Conservation (phyloP, 352 stramenopile genomes). For the Phytophthora meadii region DNA sequence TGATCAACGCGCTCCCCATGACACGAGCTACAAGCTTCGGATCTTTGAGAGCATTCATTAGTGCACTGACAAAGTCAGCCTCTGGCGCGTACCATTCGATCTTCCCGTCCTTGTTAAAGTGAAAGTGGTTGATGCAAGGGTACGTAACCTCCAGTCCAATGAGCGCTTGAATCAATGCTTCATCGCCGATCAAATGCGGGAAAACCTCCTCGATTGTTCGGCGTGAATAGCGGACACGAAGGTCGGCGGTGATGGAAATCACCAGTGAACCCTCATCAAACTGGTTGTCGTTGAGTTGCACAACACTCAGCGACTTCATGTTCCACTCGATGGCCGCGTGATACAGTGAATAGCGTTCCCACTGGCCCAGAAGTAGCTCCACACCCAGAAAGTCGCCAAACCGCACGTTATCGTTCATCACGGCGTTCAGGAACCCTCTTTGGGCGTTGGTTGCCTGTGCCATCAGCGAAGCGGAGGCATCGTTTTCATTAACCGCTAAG, state of each 20-base stretch:
- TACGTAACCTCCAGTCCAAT: conserved; percentile 49
- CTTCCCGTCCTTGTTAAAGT: conserved; percentile 46
- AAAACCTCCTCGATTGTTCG: conserved; percentile 55
- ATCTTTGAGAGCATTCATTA: conserved; percentile 32
- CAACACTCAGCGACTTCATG: conserved; percentile 45
- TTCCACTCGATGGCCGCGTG: conserved; percentile 43
- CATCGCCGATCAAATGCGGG: conserved; percentile 40
- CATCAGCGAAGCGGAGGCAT: conserved; percentile 14
- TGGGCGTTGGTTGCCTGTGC: conserved; percentile 28
- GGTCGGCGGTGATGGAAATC: conserved; percentile 27
- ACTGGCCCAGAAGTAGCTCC: conserved; percentile 46
- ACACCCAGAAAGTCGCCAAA: conserved; percentile 51
- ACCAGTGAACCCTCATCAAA: conserved; percentile 28
- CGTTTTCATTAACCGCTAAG: conserved; percentile 32
- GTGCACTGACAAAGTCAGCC: conserved; percentile 43
- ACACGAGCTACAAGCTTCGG: conserved; percentile 33
- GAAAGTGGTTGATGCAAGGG: conserved; percentile 45
- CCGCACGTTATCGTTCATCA: conserved; percentile 42
- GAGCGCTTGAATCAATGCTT: conserved; percentile 38
- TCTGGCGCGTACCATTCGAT: conserved; percentile 47
- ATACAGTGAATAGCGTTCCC: conserved; percentile 56
- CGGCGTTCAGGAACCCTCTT: conserved; percentile 41
- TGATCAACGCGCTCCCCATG: conserved; percentile 42
- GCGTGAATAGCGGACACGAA: conserved; percentile 49
- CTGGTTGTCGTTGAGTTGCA: conserved; percentile 35